phyloP scores from a whole-genome alignment of 768 basidiomycete genomes.

The Hypholoma fasciculare region DNA sequence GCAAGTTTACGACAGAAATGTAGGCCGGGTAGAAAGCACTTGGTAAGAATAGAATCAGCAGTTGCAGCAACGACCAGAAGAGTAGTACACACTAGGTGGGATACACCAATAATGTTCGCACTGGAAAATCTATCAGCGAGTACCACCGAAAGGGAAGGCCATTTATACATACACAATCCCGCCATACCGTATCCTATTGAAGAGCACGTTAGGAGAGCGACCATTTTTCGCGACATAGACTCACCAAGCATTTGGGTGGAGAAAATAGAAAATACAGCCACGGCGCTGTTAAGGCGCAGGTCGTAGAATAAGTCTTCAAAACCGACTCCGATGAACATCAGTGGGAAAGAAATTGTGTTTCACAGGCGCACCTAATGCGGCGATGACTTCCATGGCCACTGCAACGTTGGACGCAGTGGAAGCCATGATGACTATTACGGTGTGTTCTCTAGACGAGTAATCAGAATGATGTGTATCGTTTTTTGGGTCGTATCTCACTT shows the following conservation, averaged over 20 bases:
- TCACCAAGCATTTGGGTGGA: conserved; percentile 44
- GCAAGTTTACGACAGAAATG: conserved; percentile 50
- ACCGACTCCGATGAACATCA: not conserved
- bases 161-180: conserved; percentile 17
- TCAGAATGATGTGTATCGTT: not conserved
- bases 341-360: not conserved
- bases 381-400: conserved; percentile 52
- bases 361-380: conserved; percentile 38
- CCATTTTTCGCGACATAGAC: not conserved
- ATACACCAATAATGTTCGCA: conserved; percentile 50
- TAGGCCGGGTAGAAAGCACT: conserved; percentile 52
- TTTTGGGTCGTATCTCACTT: conserved; percentile 29
- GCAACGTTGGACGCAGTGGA: conserved; percentile 54
- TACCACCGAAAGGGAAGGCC: not conserved
- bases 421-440: conserved; percentile 55
- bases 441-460: conserved; percentile 38
- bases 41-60: not conserved
- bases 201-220: not conserved
- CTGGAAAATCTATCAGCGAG: conserved; percentile 18
- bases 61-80: not conserved
- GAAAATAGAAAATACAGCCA: conserved; percentile 58
- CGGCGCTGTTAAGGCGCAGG: conserved; percentile 44
- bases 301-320: conserved; percentile 50
- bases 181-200: conserved; percentile 20
- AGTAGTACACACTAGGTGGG: conserved; percentile 41